These are phyloP conservation scores for Phytopythium litorale DNA, from an alignment of 352 stramenopile genomes.

Conservation along the genomic window DNA sequence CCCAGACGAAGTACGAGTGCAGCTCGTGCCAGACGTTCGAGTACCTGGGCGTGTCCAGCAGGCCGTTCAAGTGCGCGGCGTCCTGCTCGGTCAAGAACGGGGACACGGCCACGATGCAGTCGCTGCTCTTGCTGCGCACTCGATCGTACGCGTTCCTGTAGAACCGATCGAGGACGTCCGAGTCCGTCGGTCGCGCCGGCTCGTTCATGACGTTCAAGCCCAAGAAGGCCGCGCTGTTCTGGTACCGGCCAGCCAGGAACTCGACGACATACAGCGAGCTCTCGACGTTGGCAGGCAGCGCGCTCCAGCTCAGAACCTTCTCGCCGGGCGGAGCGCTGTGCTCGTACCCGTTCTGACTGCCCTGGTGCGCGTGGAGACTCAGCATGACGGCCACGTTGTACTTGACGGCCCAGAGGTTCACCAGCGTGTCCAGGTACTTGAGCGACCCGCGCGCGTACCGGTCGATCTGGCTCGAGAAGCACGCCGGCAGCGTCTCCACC, in stretches of 20 bases:
- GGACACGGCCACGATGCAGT: constrained; percentile 39
- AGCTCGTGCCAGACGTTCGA: constrained; percentile 57
- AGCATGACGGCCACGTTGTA: constrained; percentile 16
- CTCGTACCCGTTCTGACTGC: constrained; percentile 55
- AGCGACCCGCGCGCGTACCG: constrained; percentile 15
- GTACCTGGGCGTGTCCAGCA: constrained; percentile 15
- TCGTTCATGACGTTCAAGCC: constrained; percentile 59
- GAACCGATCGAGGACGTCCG: constrained; percentile 23
- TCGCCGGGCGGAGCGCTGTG: constrained; percentile 30
- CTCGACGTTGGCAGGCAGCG: constrained; percentile 20
- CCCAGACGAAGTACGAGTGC: constrained; percentile 57
- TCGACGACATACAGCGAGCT: constrained; percentile 34
- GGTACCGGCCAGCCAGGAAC: constrained; percentile 43
- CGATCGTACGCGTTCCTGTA: constrained; percentile 34
- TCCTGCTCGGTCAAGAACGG: constrained; percentile 42
- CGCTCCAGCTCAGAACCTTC: constrained; percentile 17
- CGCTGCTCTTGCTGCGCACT: constrained; percentile 26
- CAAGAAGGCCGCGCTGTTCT: constrained; percentile 37
- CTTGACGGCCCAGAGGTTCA: constrained; percentile 36
- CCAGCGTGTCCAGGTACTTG: constrained; percentile 41
- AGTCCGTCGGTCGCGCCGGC: constrained; percentile 17
- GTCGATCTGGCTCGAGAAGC: constrained; percentile 1
- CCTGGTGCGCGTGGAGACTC: constrained; percentile 45
- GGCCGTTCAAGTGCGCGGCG: constrained; percentile 4
- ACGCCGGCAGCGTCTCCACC: neutral